phyloP scores from a whole-genome alignment of 2,329 filamentous ascomycete species.

The Exserohilum turcica region DNA sequence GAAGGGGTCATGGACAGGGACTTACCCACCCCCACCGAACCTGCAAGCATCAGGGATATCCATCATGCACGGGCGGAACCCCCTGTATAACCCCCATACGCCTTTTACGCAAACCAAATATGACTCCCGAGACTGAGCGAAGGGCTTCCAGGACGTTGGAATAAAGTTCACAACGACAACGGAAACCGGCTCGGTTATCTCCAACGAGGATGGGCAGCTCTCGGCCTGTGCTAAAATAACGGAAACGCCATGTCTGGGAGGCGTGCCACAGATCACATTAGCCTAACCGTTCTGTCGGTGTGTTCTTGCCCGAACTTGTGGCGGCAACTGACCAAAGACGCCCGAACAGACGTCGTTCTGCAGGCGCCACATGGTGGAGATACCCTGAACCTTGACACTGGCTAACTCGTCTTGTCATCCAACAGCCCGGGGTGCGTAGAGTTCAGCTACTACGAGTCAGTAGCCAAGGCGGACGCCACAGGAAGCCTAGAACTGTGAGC shows the following conservation, averaged over 20 bases:
- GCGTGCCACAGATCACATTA: neutral
- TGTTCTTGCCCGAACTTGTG: slow-evolving; percentile 7
- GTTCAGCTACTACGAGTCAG: slow-evolving; percentile 5
- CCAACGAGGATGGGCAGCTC: slow-evolving; percentile 7
- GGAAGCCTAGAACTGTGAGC: neutral
- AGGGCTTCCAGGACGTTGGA: neutral
- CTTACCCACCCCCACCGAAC: neutral
- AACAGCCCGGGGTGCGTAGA: slow-evolving; percentile 2
- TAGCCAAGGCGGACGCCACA: slow-evolving; percentile 3
- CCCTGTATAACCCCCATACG: neutral
- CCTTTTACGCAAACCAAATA: neutral
- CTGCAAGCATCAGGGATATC: neutral
- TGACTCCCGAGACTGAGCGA: neutral
- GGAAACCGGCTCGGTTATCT: neutral
- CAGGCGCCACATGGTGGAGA: slow-evolving; percentile 8
- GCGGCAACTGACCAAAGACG: slow-evolving; percentile 5
- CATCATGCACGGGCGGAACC: neutral
- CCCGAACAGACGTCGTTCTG: slow-evolving; percentile 7
- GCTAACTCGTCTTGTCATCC: neutral
- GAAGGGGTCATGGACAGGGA: neutral
- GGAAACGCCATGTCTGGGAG: neutral
- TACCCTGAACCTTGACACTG: slow-evolving; percentile 6
- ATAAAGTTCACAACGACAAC: slow-evolving; percentile 1
- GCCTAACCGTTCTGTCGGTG: slow-evolving; percentile 7
- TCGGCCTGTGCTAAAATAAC: slow-evolving; percentile 6